phyloP scores from a whole-genome alignment of 2,329 filamentous ascomycete genomes.

The Calonectria pauciramosa region DNA sequence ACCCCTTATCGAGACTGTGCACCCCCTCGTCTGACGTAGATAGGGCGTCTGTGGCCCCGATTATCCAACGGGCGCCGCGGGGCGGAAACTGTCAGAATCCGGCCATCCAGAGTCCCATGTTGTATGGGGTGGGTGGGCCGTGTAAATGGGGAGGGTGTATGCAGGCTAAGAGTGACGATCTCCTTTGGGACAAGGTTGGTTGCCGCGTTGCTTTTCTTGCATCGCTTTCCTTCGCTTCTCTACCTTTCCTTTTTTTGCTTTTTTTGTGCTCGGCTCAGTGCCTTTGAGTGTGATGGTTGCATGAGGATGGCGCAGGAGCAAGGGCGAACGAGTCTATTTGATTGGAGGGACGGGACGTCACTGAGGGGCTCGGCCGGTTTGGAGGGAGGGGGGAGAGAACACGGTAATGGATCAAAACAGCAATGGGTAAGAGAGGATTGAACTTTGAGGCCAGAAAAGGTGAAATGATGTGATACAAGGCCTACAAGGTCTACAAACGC shows the following conservation, averaged over 20 bases:
- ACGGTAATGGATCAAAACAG: not conserved
- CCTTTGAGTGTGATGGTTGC: not conserved
- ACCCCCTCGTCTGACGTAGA: not conserved
- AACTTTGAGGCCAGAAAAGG: constrained; percentile 3
- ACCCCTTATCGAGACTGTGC: not conserved
- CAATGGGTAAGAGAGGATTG: not conserved
- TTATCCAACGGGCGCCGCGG: not conserved
- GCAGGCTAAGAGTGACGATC: not conserved
- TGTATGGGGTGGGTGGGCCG: not conserved
- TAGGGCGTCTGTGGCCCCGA: not conserved
- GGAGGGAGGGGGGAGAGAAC: too few relatives aligned
- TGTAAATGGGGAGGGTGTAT: not conserved
- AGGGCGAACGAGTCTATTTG: too few relatives aligned
- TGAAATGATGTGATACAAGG: not conserved
- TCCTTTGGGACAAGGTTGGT: not conserved
- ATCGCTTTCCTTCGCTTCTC: not conserved
- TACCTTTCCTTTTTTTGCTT: not conserved
- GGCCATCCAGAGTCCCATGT: not conserved
- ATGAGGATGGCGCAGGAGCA: not conserved
- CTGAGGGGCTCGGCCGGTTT: not conserved
- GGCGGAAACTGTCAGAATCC: not conserved
- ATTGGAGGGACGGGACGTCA: not conserved
- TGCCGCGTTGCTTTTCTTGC: not conserved
- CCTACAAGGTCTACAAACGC: not conserved
- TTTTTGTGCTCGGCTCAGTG: not conserved